Base-by-base conservation (phyloP, 768 basidiomycete species). In the Pulveroboletus ravenelii region DNA sequence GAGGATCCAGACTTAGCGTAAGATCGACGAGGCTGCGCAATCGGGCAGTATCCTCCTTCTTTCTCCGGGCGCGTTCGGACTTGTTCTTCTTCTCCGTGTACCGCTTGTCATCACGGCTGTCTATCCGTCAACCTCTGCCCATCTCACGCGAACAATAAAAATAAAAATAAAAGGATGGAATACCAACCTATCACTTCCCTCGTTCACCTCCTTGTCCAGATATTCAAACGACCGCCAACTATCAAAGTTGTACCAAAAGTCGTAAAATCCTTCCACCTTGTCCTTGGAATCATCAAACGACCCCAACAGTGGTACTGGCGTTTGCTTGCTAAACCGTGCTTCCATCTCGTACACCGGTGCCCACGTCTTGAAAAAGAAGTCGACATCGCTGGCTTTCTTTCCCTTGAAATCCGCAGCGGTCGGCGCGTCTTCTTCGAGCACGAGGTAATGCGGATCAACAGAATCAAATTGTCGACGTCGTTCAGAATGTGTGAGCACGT, bases 61-160 rank as follows among this genome's bases (percentile, higher is more conserved):
- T 99, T 67, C 91, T 78, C 51, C 93, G 81, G 12, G 93, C 90
- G 31, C 95, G 93, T 72, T 99, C 95, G 6, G 89, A 72, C 72
- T 96, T 97, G 82, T 99, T 99, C 80, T 99, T 99, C 79, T 97
- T 98, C 74, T 98, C 95, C 15, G 92, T 93, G 74, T 94, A 96
- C 29, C 95, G 87, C 73, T 98, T 98, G 70, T 99, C 95, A 69
- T 98, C 95, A 50, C 95, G 95, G 65, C 92, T 94, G 58, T 15
- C 27, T 43, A 48, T 44, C 31, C 7, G 55, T 60, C 45, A 66
- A 52, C 43, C 32, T 48, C 34, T 41, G 15, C 18, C 44, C 18
- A 42, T 34, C 45, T 35, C 46, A 31, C 23, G 10, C 36, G 10
- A 27, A 6, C 25, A n/a, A 36, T 5, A 39, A 34, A 29, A 13